Conservation (phyloP, 2,329 filamentous ascomycete species). For the Paecilomyces sp. region DNA sequence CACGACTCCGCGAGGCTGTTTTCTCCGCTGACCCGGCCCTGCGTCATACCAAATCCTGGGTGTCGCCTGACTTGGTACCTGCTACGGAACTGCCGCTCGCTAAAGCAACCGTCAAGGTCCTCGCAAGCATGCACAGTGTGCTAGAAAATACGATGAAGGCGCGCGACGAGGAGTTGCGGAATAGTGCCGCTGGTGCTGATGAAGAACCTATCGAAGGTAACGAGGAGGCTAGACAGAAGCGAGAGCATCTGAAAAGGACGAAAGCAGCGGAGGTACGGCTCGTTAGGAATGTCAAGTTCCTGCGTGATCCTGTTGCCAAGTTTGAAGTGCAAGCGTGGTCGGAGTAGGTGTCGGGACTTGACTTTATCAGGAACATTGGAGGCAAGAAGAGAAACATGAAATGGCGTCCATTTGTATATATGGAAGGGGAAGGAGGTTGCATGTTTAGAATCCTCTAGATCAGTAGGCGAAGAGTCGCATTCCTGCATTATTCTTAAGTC, state of each 20-base stretch:
- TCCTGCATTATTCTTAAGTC: background rate
- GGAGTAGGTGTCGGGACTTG: conserved; percentile 6
- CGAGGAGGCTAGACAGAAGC: conserved; percentile 46
- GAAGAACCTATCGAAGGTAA: conserved; percentile 26
- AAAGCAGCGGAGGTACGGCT: conserved; percentile 86
- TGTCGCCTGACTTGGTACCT: conserved; percentile 63
- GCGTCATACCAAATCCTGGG: conserved; percentile 58
- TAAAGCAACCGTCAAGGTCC: conserved; percentile 73
- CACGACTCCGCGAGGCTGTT: conserved; percentile 78
- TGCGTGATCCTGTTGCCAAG: conserved; percentile 59
- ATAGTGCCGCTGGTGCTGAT: conserved; percentile 12
- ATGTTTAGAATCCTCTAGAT: background rate
- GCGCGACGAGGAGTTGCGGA: conserved; percentile 58
- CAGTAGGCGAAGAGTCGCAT: background rate
- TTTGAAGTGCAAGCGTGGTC: conserved; percentile 50
- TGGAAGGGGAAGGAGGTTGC: background rate
- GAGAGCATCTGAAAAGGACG: conserved; percentile 60
- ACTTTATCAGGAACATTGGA: background rate
- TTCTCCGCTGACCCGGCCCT: conserved; percentile 42
- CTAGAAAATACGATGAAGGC: conserved; percentile 60
- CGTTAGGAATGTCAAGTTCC: conserved; percentile 63
- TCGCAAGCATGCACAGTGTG: conserved; percentile 88
- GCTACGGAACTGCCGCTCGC: conserved; percentile 73
- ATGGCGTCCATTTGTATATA: background rate
- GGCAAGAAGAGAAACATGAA: background rate